phyloP scores from a whole-genome alignment of 768 basidiomycete genomes.

The Mycena amicta region DNA sequence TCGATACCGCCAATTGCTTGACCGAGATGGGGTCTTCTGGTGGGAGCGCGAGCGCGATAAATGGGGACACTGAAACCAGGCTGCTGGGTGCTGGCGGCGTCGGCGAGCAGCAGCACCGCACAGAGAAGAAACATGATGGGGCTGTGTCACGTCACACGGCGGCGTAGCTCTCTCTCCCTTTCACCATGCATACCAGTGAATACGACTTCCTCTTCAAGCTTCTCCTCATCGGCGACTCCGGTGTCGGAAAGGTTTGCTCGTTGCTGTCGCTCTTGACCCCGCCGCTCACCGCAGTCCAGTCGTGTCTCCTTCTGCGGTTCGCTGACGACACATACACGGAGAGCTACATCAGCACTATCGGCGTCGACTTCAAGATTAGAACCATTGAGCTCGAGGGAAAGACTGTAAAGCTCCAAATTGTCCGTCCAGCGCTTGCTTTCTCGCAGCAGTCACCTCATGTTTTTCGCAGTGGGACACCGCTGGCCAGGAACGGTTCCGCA shows the following conservation, averaged over 20 bases:
- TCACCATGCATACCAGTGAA: slow-evolving; percentile 82
- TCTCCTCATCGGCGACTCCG: slow-evolving; percentile 94
- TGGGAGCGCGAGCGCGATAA: not conserved
- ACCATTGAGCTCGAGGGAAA: slow-evolving; percentile 98
- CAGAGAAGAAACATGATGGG: not conserved
- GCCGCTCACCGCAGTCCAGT: slow-evolving; percentile 83
- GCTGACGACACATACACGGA: slow-evolving; percentile 99
- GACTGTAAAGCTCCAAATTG: slow-evolving; percentile 98
- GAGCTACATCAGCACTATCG: slow-evolving; percentile 98
- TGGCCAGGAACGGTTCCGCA: slow-evolving; percentile 97
- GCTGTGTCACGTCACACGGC: not conserved
- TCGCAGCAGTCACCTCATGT: slow-evolving; percentile 4
- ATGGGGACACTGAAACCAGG: slow-evolving; percentile 5
- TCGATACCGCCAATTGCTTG: slow-evolving; percentile 11
- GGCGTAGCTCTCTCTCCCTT: slow-evolving; percentile 3
- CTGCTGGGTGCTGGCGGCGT: slow-evolving; percentile 5
- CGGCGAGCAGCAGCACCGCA: not conserved
- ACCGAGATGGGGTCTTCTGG: slow-evolving; percentile 3
- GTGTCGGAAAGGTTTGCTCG: slow-evolving; percentile 41
- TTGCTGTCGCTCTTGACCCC: slow-evolving; percentile 1
- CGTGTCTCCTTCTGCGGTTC: slow-evolving; percentile 92
- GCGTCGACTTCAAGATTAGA: slow-evolving; percentile 99
- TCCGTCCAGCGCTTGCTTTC: slow-evolving; percentile 41
- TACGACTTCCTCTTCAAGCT: slow-evolving; percentile 99
- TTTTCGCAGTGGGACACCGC: slow-evolving; percentile 94